These are phyloP conservation scores for Chlamydomonas eustigma DNA, from an alignment of 139 green algal species.

Conservation along the genomic window DNA sequence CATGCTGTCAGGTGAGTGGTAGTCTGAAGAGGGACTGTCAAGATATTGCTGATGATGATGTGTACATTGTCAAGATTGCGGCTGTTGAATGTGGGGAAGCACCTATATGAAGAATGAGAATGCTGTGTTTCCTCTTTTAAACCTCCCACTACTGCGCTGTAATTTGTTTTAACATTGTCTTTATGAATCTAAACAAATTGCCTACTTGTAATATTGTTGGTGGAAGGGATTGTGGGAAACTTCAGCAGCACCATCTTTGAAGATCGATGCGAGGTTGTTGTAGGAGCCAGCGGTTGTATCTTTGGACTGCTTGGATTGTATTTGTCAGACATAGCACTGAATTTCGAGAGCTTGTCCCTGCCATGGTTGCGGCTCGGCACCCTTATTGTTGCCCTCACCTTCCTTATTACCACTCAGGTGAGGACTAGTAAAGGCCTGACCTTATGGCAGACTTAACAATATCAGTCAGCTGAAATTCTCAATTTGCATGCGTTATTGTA, in stretches of 20 bases:
- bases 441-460: too few relatives aligned
- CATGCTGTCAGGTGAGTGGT: slow-evolving; percentile 9
- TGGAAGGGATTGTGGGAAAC: background rate
- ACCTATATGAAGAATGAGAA: too few relatives aligned
- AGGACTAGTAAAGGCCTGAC: background rate
- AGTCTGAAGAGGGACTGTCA: too few relatives aligned
- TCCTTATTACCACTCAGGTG: slow-evolving; percentile 15
- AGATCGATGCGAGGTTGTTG: background rate
- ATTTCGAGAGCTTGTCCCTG: slow-evolving; percentile 18
- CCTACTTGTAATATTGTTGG: too few relatives aligned
- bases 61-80: too few relatives aligned
- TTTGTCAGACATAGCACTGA: slow-evolving; percentile 8
- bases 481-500: too few relatives aligned
- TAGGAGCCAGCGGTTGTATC: slow-evolving; percentile 4
- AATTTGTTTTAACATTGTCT: too few relatives aligned
- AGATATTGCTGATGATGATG: too few relatives aligned
- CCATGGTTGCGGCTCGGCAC: slow-evolving; percentile 13
- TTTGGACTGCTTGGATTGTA: slow-evolving; percentile 20
- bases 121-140: background rate
- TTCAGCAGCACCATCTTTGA: slow-evolving; percentile 11
- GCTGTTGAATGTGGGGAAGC: too few relatives aligned
- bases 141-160: too few relatives aligned
- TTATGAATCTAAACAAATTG: too few relatives aligned
- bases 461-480: too few relatives aligned
- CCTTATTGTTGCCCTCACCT: background rate